phyloP scores from a whole-genome alignment of 345 rosid genomes.

The Gossypium longicalyx region DNA sequence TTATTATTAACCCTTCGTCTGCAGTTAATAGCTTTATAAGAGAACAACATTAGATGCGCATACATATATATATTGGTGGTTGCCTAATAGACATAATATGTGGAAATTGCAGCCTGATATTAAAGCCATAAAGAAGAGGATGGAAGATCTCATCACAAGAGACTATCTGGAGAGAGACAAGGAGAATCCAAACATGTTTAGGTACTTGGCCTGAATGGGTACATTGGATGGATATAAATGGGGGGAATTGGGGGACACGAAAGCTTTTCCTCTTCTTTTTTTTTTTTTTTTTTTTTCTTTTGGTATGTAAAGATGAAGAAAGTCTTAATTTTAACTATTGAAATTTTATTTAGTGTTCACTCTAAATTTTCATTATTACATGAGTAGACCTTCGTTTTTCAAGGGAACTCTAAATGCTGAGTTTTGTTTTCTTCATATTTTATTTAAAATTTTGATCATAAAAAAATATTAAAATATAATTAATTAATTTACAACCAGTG shows the following conservation, averaged over 20 bases:
- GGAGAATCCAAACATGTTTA: slow-evolving; percentile 63
- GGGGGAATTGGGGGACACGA: no score
- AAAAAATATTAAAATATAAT: no score
- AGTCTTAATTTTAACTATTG: not conserved
- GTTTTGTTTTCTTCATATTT: no score
- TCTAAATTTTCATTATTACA: not conserved
- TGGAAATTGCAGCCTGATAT: slow-evolving; percentile 75
- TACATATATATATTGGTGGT: not conserved
- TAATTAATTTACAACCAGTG: no score
- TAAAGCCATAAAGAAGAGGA: slow-evolving; percentile 90
- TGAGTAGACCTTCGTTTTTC: not conserved
- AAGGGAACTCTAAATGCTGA: not conserved
- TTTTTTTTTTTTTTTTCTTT: no score
- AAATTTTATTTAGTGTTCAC: not conserved
- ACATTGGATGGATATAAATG: no score
- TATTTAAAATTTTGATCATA: no score
- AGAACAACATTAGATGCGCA: not conserved
- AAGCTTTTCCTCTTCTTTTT: no score
- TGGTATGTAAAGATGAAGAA: not conserved
- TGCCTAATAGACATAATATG: not conserved
- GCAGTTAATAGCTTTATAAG: not conserved
- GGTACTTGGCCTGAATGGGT: slow-evolving; percentile 61
- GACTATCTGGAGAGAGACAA: slow-evolving; percentile 92
- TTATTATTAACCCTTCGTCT: not conserved
- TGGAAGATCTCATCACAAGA: slow-evolving; percentile 82